These are phyloP conservation scores for Mollisiaceae sp. DNA, from an alignment of 2,329 filamentous ascomycete species.

Conservation along the genomic window DNA sequence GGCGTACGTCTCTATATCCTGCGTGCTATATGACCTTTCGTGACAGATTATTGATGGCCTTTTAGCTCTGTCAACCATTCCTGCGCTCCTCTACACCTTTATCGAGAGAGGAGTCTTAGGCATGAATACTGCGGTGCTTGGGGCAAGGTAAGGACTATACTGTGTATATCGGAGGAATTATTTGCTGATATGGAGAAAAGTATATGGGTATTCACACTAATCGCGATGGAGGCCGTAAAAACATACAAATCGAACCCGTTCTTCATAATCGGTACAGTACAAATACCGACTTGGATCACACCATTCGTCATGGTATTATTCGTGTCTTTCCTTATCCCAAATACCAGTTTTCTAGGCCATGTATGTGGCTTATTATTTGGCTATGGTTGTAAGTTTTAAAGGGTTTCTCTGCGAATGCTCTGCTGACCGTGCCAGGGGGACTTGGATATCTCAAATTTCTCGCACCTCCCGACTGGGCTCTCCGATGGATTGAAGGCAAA, in stretches of 20 bases:
- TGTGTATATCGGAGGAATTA: slow-evolving; percentile 5
- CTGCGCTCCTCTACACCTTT: slow-evolving; percentile 79
- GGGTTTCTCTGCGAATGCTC: neutral
- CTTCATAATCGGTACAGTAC: slow-evolving; percentile 64
- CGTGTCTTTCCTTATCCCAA: slow-evolving; percentile 76
- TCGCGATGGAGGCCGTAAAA: slow-evolving; percentile 84
- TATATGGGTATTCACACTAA: slow-evolving; percentile 89
- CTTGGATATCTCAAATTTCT: slow-evolving; percentile 89
- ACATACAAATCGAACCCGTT: slow-evolving; percentile 82
- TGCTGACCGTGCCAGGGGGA: slow-evolving; percentile 62
- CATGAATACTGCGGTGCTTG: slow-evolving; percentile 75
- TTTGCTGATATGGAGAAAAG: slow-evolving; percentile 52
- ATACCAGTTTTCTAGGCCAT: slow-evolving; percentile 85
- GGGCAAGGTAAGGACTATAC: slow-evolving; percentile 71
- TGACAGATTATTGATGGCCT: slow-evolving; percentile 22
- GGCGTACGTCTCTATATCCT: slow-evolving; percentile 66
- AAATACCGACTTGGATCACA: slow-evolving; percentile 91
- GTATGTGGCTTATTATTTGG: slow-evolving; percentile 82
- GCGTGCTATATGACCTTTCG: neutral
- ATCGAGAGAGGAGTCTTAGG: slow-evolving; percentile 76
- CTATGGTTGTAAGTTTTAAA: slow-evolving; percentile 73
- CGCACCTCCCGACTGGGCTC: slow-evolving; percentile 84
- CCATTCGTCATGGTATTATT: slow-evolving; percentile 80
- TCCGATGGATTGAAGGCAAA: slow-evolving; percentile 88
- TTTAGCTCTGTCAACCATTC: slow-evolving; percentile 77